Evolutionary conservation across 2,329 filamentous ascomycete species (phyloP).

Genomic region (Penicillium sp.): DNA sequence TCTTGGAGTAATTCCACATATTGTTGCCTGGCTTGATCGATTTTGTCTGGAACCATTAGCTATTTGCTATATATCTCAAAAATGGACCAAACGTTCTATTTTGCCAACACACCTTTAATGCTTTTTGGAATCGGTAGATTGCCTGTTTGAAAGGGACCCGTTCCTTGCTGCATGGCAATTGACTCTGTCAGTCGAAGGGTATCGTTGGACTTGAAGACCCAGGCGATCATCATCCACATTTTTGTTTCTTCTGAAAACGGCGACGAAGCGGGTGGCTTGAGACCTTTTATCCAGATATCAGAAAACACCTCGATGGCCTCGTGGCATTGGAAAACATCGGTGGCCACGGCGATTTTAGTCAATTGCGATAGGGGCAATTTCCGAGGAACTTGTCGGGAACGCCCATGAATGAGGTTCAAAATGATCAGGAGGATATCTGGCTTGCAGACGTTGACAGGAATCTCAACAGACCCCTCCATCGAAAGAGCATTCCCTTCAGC

Average conservation of each 20-base stretch:
- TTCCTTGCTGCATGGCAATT: not conserved
- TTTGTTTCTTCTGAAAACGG: not conserved
- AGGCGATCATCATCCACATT: not conserved
- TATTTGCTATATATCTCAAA: not conserved
- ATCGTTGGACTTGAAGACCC: not conserved
- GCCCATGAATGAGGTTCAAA: not conserved
- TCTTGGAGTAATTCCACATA: not conserved
- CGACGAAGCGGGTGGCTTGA: not conserved
- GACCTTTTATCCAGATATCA: not conserved
- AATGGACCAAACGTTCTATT: not conserved
- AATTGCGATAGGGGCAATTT: not conserved
- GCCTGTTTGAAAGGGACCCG: not conserved
- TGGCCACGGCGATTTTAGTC: not conserved
- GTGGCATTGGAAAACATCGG: not conserved
- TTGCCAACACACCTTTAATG: not conserved
- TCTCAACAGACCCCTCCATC: not conserved
- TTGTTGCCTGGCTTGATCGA: not conserved
- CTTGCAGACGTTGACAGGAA: not conserved
- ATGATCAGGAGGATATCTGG: not conserved
- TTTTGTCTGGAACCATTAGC: not conserved
- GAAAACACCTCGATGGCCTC: not conserved
- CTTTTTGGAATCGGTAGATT: not conserved
- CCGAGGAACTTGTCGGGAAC: not conserved
- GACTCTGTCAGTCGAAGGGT: not conserved
- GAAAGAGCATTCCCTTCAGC: not conserved